Evolutionary conservation across 1,284 basidiomycete genomes (phyloP), one percentile per base, ranked within the genome.

Genomic region (Sanguinoderma infundibulare): DNA sequence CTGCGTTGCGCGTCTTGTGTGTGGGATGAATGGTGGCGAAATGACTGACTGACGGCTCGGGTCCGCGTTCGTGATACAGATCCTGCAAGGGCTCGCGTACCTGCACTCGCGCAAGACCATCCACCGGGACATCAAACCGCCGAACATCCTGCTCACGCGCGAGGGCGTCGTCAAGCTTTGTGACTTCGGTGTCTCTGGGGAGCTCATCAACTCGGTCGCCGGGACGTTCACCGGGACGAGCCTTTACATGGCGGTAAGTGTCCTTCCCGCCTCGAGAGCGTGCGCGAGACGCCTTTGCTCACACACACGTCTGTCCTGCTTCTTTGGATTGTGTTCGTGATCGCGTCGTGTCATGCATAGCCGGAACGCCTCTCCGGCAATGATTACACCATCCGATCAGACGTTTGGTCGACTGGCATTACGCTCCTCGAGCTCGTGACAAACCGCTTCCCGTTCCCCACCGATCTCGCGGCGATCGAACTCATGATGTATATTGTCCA

Each of bases 321-420:
- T 51, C 47, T 50, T 32, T 10, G 10, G 49, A 20, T 35, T 50
- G 28, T 47, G 6, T 55, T 36, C 54, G 58, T 63, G 65, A 61
- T 54, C 30, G 42, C 60, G 55, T 54, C 50, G 46, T 49, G 46
- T 49, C 46, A 22, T 51, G 32, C 58, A 35, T 70, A 96, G 91
- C 97, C 97, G 47, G 97, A 98, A 76, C 87, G 97, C 54, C 96
- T 98, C 69, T 89, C 87, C 59, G 96, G 96, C 8, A 83, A 90
- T 59, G 86, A 90, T 55, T 98, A 98, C 76, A 92, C 92, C 30
- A 98, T 98, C 73, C 90, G 92, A 56, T 94, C 96, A 24, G 96
- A 99, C 74, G 96, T 99, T n/a, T 99, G 96, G 96, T 98, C 96
- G 1, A 90, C 95, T 32, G 97, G 96, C 24, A 86, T 99, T 42